phyloP scores from a whole-genome alignment of 2,329 filamentous ascomycete species.

The Calycina marina region DNA sequence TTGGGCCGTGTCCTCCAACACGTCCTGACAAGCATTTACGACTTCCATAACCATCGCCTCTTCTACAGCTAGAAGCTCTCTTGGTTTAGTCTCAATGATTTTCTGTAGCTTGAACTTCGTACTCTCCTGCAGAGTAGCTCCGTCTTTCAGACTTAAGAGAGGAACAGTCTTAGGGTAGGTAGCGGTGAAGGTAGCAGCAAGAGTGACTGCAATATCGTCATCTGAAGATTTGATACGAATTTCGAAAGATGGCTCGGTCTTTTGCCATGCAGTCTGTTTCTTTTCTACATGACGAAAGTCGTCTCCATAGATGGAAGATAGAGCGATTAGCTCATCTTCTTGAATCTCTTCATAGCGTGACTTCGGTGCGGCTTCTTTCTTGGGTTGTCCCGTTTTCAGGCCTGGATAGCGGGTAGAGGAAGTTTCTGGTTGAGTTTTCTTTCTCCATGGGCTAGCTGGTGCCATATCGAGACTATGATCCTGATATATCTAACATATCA shows the following conservation, averaged over 20 bases:
- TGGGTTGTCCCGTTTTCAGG: constrained; percentile 8
- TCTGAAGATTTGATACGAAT: constrained; percentile 63
- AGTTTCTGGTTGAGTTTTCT: constrained; percentile 25
- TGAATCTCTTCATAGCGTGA: constrained; percentile 72
- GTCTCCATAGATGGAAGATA: constrained; percentile 79
- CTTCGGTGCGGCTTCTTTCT: constrained; percentile 25
- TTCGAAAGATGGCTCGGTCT: constrained; percentile 71
- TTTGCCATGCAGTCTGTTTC: constrained; percentile 70
- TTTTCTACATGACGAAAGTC: constrained; percentile 67
- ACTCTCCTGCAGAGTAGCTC: constrained; percentile 50
- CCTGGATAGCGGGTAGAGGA: constrained; percentile 13
- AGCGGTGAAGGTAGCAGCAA: constrained; percentile 72
- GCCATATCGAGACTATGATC: constrained; percentile 14
- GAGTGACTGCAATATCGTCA: constrained; percentile 51
- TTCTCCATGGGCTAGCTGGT: constrained; percentile 22
- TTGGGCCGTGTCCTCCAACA: constrained; percentile 75
- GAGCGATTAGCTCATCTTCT: constrained; percentile 70
- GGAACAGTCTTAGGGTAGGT: constrained; percentile 83
- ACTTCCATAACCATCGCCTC: constrained; percentile 38
- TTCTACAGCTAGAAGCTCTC: constrained; percentile 33
- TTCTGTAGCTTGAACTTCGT: constrained; percentile 57
- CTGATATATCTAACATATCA: too few species aligned
- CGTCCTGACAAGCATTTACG: constrained; percentile 38
- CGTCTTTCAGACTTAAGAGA: constrained; percentile 51
- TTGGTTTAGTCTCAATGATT: constrained; percentile 43